Percentiles rank a stretch among this genome's conserved stretches.
phyloP scores from a whole-genome alignment of 129 eudicot genomes.

The Flaveria linearis region DNA sequence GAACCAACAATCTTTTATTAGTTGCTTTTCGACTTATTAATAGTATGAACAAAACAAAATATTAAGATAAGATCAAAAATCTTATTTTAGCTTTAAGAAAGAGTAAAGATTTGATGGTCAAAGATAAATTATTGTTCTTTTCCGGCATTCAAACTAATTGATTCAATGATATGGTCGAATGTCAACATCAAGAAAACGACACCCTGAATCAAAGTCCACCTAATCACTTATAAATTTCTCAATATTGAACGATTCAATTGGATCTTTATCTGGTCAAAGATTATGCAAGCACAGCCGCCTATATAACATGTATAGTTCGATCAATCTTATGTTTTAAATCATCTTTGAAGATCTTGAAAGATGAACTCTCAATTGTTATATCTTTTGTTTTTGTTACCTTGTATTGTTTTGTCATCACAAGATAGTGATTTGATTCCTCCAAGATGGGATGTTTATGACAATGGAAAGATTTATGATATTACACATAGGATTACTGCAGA shows the following conservation, averaged over 20 bases:
- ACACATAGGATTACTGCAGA: conserved; percentile 58
- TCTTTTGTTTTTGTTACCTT: conserved; percentile 2
- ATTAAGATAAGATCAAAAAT: not conserved
- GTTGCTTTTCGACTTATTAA: no score
- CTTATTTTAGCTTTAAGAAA: not conserved
- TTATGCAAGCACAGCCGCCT: not conserved
- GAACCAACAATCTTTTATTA: no score
- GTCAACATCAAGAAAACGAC: conserved; percentile 13
- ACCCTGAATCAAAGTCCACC: not conserved
- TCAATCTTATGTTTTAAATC: conserved; percentile 1
- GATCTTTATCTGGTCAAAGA: not conserved
- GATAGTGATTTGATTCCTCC: conserved; percentile 32
- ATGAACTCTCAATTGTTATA: conserved; percentile 21
- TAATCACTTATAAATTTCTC: not conserved
- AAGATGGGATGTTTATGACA: conserved; percentile 55
- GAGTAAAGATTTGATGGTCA: not conserved
- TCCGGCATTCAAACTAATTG: not conserved
- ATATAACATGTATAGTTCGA: not conserved
- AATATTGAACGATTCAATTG: not conserved
- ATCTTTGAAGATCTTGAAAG: conserved; percentile 12
- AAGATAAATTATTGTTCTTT: not conserved
- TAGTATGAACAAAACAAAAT: not conserved
- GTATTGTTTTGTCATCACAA: conserved; percentile 22
- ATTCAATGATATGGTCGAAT: not conserved
- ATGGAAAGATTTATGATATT: conserved; percentile 63